Evolutionary conservation across 805 yeast genomes (phyloP).

Genomic region (Torulaspora franciscae): DNA sequence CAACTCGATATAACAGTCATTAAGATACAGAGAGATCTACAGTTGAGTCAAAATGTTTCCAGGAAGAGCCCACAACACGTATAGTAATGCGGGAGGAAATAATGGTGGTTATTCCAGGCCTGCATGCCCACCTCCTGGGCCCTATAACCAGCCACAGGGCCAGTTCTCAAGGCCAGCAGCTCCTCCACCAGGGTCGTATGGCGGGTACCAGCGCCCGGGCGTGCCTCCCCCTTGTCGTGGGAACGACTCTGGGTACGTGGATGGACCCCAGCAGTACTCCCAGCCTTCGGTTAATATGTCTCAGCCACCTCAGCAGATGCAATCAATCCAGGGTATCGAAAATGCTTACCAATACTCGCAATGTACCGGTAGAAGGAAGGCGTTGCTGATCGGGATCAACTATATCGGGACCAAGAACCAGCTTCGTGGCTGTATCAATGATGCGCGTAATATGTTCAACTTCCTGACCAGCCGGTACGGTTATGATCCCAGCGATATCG

Average conservation of each 20-base stretch:
- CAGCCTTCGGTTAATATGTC: conserved; percentile 22
- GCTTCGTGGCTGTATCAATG: conserved; percentile 77
- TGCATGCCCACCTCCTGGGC: conserved; percentile 9
- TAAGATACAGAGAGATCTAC: too few relatives aligned
- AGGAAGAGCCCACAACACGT: conserved; percentile 35
- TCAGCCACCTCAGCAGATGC: conserved; percentile 25
- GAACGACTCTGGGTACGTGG: conserved; percentile 11
- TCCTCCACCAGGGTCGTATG: conserved; percentile 10
- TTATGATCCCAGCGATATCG: conserved; percentile 51
- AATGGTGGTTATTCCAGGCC: conserved; percentile 10
- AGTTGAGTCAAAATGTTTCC: conserved; percentile 25
- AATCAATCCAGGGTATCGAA: conserved; percentile 17
- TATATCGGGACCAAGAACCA: conserved; percentile 60
- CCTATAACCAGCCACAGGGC: conserved; percentile 4
- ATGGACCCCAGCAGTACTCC: conserved; percentile 20
- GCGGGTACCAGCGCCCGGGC: conserved; percentile 17
- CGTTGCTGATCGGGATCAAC: conserved; percentile 72
- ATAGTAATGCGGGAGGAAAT: conserved; percentile 18
- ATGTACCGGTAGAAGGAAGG: conserved; percentile 69
- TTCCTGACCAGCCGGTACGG: conserved; percentile 44
- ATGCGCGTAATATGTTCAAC: conserved; percentile 50
- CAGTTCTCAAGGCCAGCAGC: conserved; percentile 19
- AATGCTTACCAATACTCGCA: conserved; percentile 55
- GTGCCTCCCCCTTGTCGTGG: conserved; percentile 17
- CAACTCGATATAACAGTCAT: too few relatives aligned